Conservation (phyloP, 768 basidiomycete genomes). For the Lentinula guzmanii region DNA sequence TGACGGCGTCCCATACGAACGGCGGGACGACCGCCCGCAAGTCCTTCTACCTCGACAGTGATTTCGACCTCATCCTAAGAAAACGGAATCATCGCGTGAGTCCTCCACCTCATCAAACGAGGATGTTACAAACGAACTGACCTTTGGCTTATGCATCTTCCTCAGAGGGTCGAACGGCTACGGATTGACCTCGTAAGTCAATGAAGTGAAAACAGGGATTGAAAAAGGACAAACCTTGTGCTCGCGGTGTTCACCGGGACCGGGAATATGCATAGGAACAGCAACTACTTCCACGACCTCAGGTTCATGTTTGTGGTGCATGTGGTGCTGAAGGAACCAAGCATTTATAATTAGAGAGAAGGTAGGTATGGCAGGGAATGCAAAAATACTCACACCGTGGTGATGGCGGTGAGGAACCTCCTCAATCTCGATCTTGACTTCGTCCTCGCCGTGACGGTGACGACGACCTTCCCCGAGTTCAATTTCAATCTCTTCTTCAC, state of each 20-base stretch:
- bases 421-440: not conserved
- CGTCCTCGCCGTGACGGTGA: not conserved
- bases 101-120: not conserved
- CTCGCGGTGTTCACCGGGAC: not conserved
- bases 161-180: not conserved
- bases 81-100: not conserved
- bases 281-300: not conserved
- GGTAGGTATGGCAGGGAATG: too few species aligned
- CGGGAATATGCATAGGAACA: not conserved
- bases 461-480: not conserved
- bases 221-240: not conserved
- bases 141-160: not conserved
- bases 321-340: not conserved
- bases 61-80: not conserved
- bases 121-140: not conserved
- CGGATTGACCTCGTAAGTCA: not conserved
- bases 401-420: not conserved
- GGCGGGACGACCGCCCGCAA: not conserved
- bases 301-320: not conserved
- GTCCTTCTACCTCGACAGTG: not conserved
- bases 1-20: not conserved
- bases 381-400: not conserved
- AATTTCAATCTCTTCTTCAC: too few species aligned
- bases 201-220: not conserved
- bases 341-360: not conserved